Base-by-base conservation (phyloP, 345 rosid genomes). In the Melaleuca quinquenervia region DNA sequence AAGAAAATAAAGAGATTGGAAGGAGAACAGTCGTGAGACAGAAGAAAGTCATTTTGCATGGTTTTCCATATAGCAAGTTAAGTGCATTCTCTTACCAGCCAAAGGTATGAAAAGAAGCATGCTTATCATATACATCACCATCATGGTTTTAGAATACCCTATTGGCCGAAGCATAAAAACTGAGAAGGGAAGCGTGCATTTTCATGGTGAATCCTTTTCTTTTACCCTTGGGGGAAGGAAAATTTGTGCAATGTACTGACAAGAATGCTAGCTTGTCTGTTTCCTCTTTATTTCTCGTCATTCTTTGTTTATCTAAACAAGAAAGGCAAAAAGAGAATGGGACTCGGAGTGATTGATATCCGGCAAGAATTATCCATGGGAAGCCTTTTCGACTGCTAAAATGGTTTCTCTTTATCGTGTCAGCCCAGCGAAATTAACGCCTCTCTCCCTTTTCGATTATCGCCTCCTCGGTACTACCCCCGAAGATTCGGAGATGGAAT, bases 371-470 rank as follows among this genome's bases (percentile, higher is more conserved):
- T 89, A 92, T 92, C 91, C 89, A 88, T 88, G 90, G 92, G 29
- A 92, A 92, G 92, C 95, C 91, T 95, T 95, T 87, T 90, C 88
- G 87, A 91, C 94, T 91, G 93, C 89, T 82, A 84, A 50, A 91
- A 92, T 90, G 92, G 95, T 95, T 93, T 87, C 95, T 93, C 95
- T 96, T 97, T 94, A 90, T 90, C 91, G 82, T 91, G 91, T 92
- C 98, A 96, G 90, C 76, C 70, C 36, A 89, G 88, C 92, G 93
- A 94, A 93, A 94, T 91, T 84, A 93, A 85, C 94, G 90, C 92
- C 45, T 92, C 85, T 88, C 89, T 84, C 89, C 87, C 90, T 90
- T 89, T 62, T 50, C 21, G 52, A 36, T 18, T 62, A 44, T 24
- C 55, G 22, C 80, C 85, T 85, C 93, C 95, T 91, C 90, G 90